phyloP scores from a whole-genome alignment of 2,329 filamentous ascomycete genomes.

The Pseudogymnoascus sp. region DNA sequence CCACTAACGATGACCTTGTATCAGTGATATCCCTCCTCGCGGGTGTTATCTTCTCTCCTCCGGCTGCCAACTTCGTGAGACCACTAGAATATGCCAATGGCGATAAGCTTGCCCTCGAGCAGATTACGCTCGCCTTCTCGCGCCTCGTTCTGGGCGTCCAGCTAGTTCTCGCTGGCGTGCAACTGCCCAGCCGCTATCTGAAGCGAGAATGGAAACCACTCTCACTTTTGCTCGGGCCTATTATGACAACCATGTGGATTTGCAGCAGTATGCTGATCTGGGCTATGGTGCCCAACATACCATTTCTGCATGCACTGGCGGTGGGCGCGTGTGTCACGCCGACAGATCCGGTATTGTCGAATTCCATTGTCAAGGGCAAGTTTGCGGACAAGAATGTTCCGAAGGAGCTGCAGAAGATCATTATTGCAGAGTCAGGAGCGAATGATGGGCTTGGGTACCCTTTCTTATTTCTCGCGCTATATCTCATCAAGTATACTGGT shows the following conservation, averaged over 20 bases:
- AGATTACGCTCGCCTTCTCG: conserved; percentile 71
- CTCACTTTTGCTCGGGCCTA: conserved; percentile 63
- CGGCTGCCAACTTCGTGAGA: conserved; percentile 63
- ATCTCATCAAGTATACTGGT: conserved; percentile 67
- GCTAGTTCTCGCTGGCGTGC: conserved; percentile 75
- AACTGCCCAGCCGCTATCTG: conserved; percentile 74
- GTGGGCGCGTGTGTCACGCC: conserved; percentile 78
- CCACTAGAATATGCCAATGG: conserved; percentile 62
- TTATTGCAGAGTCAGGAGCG: conserved; percentile 68
- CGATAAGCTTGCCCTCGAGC: conserved; percentile 48
- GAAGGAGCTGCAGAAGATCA: conserved; percentile 65
- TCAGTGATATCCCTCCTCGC: conserved; percentile 71
- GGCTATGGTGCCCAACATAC: conserved; percentile 59
- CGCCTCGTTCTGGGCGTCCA: conserved; percentile 80
- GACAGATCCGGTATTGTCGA: conserved; percentile 80
- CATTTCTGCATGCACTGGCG: conserved; percentile 66
- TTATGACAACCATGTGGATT: conserved; percentile 80
- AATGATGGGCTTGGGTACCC: conserved; percentile 85
- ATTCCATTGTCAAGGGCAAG: conserved; percentile 81
- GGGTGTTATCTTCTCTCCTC: conserved; percentile 68
- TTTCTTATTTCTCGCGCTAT: conserved; percentile 74
- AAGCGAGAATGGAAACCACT: conserved; percentile 67
- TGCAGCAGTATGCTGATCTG: conserved; percentile 66
- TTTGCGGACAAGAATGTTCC: conserved; percentile 86
- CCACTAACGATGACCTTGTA: not conserved